Evolutionary conservation across 2,329 filamentous ascomycete genomes (phyloP), one percentile per base, ranked within the genome.

Genomic region (Geoglossum cookeanum): DNA sequence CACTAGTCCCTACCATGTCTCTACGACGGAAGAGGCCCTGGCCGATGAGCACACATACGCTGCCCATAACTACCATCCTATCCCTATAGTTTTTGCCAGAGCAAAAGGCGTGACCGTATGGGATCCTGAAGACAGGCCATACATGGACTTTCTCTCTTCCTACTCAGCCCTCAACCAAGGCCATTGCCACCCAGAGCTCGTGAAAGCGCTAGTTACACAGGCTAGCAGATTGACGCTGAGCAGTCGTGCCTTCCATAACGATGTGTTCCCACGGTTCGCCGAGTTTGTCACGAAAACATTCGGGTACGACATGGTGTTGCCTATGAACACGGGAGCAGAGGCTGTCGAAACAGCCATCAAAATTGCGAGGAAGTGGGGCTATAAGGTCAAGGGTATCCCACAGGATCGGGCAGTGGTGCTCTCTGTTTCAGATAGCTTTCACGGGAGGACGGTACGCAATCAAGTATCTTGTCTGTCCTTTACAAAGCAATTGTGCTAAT

Each of bases 151-250:
- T 74, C 81, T 98, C 63, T 97, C 91, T 52, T 92, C 92, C 62
- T 98, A 98, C 78, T 94, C 87, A 64, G 92, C 92, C 60, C 89
- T 97, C 68, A 97, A 97, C 75, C 91, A 97, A 72, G 91, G 91
- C 61, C 91, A 98, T 72, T 97, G 91, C 73, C 91, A 98, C 73
- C 92, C 92, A 4, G 90, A 94, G 74, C 82, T 97, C 58, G 83
- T 98, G 68, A 90, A 91, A 70, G 86, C 90, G 13, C 76, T 98
- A 60, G 82, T 81, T 42, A 87, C 95, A 63, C 92, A 98, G 74
- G 92, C 92, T 53, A 80, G 84, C 62, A 84, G 89, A 44, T 74
- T 97, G 66, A 96, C 91, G 0, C 80, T 97, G 63, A 95, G 88
- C 72, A 95, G 89, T 60, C 82, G 91, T 60, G 92, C 92, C 55